phyloP scores from a whole-genome alignment of 768 basidiomycete genomes.

The Sutorius australiensis region DNA sequence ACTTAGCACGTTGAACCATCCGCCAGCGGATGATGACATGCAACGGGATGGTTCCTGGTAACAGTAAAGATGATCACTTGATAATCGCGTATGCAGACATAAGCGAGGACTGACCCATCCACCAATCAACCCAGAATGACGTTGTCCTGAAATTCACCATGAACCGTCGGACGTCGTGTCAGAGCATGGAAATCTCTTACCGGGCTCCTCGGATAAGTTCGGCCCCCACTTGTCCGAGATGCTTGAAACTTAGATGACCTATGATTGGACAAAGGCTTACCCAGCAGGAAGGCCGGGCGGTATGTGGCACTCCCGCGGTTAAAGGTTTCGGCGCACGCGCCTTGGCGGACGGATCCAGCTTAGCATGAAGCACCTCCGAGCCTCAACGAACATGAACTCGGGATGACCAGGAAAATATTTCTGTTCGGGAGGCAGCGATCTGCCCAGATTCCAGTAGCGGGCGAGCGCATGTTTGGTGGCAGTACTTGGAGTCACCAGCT shows the following conservation, averaged over 20 bases:
- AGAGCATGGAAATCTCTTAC: neutral
- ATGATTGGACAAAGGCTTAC: neutral
- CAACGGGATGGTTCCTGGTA: neutral
- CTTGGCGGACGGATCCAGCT: neutral
- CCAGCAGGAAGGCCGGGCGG: neutral
- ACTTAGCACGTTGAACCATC: neutral
- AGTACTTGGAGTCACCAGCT: neutral
- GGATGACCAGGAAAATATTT: neutral
- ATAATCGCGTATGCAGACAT: neutral
- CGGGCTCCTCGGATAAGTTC: neutral
- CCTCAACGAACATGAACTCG: neutral
- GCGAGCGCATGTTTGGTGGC: too few species aligned
- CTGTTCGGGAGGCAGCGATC: neutral
- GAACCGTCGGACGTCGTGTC: neutral
- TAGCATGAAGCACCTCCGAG: neutral
- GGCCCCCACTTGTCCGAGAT: neutral
- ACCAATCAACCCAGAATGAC: neutral
- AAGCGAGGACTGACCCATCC: neutral
- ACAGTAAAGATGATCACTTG: neutral
- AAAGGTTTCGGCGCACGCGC: too few species aligned
- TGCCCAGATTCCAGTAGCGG: too few species aligned
- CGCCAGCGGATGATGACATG: neutral
- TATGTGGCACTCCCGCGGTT: neutral
- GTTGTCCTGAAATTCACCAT: neutral
- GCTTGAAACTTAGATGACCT: neutral